These are phyloP conservation scores for Solanum ossicruentum DNA, from an alignment of 257 asterid species.

Conservation along the genomic window DNA sequence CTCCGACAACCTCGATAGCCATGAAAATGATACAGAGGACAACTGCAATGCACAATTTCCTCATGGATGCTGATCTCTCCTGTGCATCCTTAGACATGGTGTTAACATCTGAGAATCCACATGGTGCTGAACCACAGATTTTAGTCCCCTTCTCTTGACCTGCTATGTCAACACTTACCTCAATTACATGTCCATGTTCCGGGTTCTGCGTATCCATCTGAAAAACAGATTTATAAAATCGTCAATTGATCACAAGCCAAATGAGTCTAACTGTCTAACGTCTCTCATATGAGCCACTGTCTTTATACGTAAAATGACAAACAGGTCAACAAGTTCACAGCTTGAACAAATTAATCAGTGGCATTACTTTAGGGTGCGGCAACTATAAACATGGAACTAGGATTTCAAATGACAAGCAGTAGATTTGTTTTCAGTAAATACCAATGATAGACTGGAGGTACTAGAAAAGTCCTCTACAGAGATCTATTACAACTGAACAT, in stretches of 20 bases:
- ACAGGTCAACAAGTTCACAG: not conserved
- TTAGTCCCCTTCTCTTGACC: slow-evolving; percentile 33
- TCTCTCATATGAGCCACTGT: not conserved
- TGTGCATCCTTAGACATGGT: slow-evolving; percentile 50
- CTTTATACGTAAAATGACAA: not conserved
- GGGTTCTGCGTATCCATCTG: slow-evolving; percentile 53
- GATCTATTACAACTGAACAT: not conserved
- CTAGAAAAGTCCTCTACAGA: not conserved
- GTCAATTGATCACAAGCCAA: not conserved
- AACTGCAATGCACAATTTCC: slow-evolving; percentile 59
- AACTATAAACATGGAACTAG: not conserved
- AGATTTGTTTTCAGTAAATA: not conserved
- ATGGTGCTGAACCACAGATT: slow-evolving; percentile 59
- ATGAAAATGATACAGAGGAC: slow-evolving; percentile 57
- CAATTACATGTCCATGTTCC: slow-evolving; percentile 40
- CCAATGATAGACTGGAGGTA: not conserved
- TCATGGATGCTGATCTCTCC: slow-evolving; percentile 70
- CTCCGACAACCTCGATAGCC: slow-evolving; percentile 79
- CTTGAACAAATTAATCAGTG: not conserved
- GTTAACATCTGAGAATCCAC: slow-evolving; percentile 68
- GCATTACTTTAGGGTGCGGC: not conserved
- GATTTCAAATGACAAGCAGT: not conserved
- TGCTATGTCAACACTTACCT: slow-evolving; percentile 28
- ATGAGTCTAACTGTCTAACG: not conserved
- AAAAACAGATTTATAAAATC: not conserved